phyloP scores from a whole-genome alignment of 768 basidiomycete genomes.

The Boletus eberwhitei region DNA sequence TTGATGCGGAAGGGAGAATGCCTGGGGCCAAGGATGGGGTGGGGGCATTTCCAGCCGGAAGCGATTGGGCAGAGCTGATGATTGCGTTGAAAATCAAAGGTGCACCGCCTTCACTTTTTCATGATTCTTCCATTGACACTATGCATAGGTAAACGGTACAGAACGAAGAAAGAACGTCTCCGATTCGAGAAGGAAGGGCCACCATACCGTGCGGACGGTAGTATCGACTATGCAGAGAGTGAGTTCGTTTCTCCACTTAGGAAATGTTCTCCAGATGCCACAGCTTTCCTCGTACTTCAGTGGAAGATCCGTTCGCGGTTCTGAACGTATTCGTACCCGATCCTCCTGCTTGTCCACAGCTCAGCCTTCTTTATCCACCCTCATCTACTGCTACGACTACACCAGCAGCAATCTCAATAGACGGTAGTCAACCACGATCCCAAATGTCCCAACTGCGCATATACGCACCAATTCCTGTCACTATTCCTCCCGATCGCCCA shows the following conservation, averaged over 20 bases:
- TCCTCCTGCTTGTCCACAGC: constrained; percentile 47
- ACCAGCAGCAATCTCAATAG: neutral
- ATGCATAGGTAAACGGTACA: constrained; percentile 59
- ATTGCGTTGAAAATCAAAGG: constrained; percentile 74
- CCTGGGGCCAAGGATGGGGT: constrained; percentile 78
- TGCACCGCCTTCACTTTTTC: constrained; percentile 16
- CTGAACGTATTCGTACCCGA: constrained; percentile 64
- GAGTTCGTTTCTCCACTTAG: constrained; percentile 21
- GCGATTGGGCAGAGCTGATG: constrained; percentile 72
- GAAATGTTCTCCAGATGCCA: neutral
- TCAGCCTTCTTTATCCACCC: constrained; percentile 56
- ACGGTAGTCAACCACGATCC: neutral
- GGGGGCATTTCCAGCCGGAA: constrained; percentile 65
- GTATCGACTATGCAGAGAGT: constrained; percentile 73
- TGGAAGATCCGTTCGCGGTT: constrained; percentile 76
- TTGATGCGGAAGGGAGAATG: constrained; percentile 68
- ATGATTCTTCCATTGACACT: neutral
- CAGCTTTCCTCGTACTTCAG: constrained; percentile 32
- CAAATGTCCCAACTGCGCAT: constrained; percentile 9
- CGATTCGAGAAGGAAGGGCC: constrained; percentile 76
- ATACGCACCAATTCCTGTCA: constrained; percentile 28
- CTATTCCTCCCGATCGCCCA: constrained; percentile 22
- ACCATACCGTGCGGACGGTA: constrained; percentile 70
- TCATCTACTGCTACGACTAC: constrained; percentile 22
- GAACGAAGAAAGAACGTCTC: constrained; percentile 76